These are phyloP conservation scores for Pestalotiopsis fici DNA, from an alignment of 2,329 filamentous ascomycete genomes.

Conservation along the genomic window DNA sequence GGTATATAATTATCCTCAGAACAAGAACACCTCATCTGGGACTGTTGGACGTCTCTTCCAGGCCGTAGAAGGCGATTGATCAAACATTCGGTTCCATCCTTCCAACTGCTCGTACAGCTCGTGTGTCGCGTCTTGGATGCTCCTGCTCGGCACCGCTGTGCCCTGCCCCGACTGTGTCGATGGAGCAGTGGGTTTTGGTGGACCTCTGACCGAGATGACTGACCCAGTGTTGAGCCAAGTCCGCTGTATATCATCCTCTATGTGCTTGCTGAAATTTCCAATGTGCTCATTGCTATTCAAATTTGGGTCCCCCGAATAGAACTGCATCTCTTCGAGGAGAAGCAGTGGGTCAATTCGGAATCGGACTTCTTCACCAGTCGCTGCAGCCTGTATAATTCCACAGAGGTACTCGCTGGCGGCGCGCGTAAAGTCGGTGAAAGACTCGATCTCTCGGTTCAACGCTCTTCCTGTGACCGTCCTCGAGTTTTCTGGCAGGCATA, in stretches of 20 bases:
- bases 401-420: slow-evolving; percentile 21
- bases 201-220: slow-evolving; percentile 38
- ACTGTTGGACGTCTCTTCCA: background rate
- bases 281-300: slow-evolving; percentile 30
- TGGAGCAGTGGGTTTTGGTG: slow-evolving; percentile 28
- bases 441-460: slow-evolving; percentile 15
- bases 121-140: slow-evolving; percentile 15
- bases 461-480: slow-evolving; percentile 14
- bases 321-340: slow-evolving; percentile 22
- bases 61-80: background rate
- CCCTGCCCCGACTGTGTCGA: slow-evolving; percentile 37
- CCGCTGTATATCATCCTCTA: slow-evolving; percentile 44
- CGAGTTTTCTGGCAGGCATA: slow-evolving; percentile 23
- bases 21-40: background rate
- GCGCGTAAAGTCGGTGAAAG: slow-evolving; percentile 25
- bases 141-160: slow-evolving; percentile 22
- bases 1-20: background rate
- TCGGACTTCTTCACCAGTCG: background rate
- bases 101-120: slow-evolving; percentile 18
- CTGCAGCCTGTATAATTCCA: slow-evolving; percentile 10
- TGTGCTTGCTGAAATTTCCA: slow-evolving; percentile 40
- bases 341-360: slow-evolving; percentile 15
- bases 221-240: slow-evolving; percentile 41
- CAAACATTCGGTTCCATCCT: slow-evolving; percentile 20
- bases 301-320: slow-evolving; percentile 2